These are phyloP conservation scores for Candida insectorum DNA, from an alignment of 805 yeast species.

Conservation along the genomic window DNA sequence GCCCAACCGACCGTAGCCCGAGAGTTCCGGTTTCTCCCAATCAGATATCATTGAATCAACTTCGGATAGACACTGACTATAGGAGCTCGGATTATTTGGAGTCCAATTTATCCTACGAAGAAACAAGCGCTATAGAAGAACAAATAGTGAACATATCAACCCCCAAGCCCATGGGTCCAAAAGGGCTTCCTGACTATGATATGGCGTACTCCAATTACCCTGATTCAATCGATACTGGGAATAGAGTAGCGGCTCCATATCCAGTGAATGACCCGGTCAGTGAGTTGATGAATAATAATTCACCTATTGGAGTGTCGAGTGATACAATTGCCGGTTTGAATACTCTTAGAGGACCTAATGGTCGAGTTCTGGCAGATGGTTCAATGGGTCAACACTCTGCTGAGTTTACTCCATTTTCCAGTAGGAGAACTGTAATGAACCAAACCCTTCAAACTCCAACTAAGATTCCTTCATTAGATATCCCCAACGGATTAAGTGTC, in stretches of 20 bases:
- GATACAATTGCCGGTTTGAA: neutral
- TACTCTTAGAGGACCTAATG: neutral
- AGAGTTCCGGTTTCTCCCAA: neutral
- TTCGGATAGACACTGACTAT: neutral
- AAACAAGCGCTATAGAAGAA: slow-evolving; percentile 6
- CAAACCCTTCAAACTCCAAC: neutral
- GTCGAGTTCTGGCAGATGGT: too few species aligned
- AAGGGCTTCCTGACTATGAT: slow-evolving; percentile 33
- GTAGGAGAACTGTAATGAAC: neutral
- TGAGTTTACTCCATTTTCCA: neutral
- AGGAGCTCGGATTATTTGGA: neutral
- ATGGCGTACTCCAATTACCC: neutral
- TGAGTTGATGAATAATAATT: neutral
- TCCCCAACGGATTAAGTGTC: slow-evolving; percentile 2
- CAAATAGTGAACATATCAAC: slow-evolving; percentile 5
- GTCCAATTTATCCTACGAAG: too few species aligned
- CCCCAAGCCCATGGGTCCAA: slow-evolving; percentile 41
- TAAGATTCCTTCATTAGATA: slow-evolving; percentile 5
- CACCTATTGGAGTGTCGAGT: neutral
- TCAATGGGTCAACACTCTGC: too few species aligned
- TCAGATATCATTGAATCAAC: neutral
- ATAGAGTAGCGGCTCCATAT: slow-evolving; percentile 9
- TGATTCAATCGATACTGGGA: too few species aligned
- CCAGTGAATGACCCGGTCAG: slow-evolving; percentile 8
- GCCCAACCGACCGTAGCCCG: neutral